phyloP scores from a whole-genome alignment of 192 early-diverging fungal genomes.

The Gigaspora rosea region DNA sequence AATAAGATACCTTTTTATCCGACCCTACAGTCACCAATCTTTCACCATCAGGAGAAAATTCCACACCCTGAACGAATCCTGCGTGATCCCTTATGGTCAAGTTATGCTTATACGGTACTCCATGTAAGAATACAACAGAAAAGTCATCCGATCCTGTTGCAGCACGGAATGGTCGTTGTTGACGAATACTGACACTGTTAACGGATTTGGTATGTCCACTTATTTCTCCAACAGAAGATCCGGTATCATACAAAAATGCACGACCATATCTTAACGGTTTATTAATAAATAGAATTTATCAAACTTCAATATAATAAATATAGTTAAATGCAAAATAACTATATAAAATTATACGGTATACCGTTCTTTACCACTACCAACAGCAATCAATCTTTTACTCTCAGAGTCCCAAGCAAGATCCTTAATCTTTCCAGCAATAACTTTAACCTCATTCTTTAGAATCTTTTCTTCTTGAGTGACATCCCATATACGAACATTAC shows the following conservation, averaged over 20 bases:
- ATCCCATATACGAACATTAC: constrained; percentile 96
- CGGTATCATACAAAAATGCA: constrained; percentile 87
- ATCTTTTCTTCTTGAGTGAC: constrained; percentile 76
- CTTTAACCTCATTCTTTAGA: constrained; percentile 80
- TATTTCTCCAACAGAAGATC: constrained; percentile 88
- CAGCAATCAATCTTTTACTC: constrained; percentile 94
- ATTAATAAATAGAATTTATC: not conserved
- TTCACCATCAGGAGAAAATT: constrained; percentile 80
- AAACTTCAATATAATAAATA: not conserved
- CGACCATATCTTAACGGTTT: constrained; percentile 69
- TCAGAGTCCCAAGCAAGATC: constrained; percentile 96
- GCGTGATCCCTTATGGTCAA: constrained; percentile 76
- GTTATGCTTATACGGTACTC: constrained; percentile 87
- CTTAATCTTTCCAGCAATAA: constrained; percentile 75
- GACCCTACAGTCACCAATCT: constrained; percentile 82
- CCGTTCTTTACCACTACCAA: constrained; percentile 90
- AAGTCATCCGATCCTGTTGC: constrained; percentile 92
- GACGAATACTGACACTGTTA: constrained; percentile 89
- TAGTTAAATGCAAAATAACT: not conserved
- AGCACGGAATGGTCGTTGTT: constrained; percentile 86
- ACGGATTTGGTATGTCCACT: constrained; percentile 86
- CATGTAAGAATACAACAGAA: constrained; percentile 86
- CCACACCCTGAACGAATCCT: constrained; percentile 89
- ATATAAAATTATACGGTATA: constrained; percentile 33
- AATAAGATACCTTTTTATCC: constrained; percentile 70